phyloP scores from a whole-genome alignment of 2,329 filamentous ascomycete species.

The Talaromyces amestolkiae region DNA sequence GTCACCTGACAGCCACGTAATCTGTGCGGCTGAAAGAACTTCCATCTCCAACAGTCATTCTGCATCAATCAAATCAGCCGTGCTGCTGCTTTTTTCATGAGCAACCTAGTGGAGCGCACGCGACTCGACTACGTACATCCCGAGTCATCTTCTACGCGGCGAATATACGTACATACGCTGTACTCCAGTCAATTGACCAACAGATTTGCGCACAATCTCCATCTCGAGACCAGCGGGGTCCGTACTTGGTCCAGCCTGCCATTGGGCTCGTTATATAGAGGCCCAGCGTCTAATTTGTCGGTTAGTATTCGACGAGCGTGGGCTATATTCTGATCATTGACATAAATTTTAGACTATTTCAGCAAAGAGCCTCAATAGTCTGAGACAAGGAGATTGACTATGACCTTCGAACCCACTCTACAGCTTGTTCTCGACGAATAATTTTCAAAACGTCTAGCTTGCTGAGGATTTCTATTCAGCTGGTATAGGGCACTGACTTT shows the following conservation, averaged over 20 bases:
- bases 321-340: neutral
- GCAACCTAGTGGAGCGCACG: neutral
- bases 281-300: neutral
- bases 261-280: neutral
- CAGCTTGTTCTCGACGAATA: neutral
- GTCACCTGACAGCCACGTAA: conserved; percentile 14
- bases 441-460: neutral
- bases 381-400: neutral
- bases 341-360: neutral
- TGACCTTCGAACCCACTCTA: neutral
- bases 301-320: neutral
- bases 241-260: neutral
- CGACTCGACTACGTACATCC: neutral
- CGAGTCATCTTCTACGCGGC: neutral
- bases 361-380: neutral
- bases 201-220: neutral
- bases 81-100: neutral
- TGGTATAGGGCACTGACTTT: neutral
- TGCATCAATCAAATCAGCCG: neutral
- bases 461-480: neutral
- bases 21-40: conserved; percentile 3
- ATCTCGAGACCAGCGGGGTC: neutral
- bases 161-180: neutral
- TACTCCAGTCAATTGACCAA: neutral
- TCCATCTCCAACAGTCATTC: neutral